Base-by-base conservation (phyloP, 108 stramenopile genomes). In the Nitzschia sp. region DNA sequence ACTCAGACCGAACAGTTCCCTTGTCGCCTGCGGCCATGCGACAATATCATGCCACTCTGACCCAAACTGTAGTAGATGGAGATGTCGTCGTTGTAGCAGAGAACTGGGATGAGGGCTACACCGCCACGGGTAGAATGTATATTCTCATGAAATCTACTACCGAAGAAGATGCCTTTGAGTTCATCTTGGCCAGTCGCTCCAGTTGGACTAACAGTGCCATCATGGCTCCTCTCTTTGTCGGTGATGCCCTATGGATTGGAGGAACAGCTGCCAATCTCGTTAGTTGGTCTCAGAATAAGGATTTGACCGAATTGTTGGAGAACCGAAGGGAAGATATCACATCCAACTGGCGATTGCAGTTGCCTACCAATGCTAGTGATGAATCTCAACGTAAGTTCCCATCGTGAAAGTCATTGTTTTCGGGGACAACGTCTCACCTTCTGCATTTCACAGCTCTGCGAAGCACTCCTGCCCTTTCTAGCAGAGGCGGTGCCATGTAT, bases 61-160 rank as follows among this genome's bases (percentile, higher is more conserved):
- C 6, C 10, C 9, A 34, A 17, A 11, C 17, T 2, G 34, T 44
- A 20, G 25, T 19, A 22, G 52, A 51, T 7, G 63, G 38, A 15
- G 79, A 80, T 53, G 22, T 56, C n/a, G 66, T 80, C 11, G 58
- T 48, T 25, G 65, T 71, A 37, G 74, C 75, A 14, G 74, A 80
- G 59, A 63, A 40, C 22, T 75, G 74, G 70, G 79, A 57, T 19
- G 38, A 67, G 7, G 79, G 79, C 48, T 72, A 53, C 51, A 40
- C 61, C 20, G 34, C 15, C 6, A 34, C 51, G 37, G 79, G 79
- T 41, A 64, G 66, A 67, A 10, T 80, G 7, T 80, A 70, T 42
- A 37, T 70, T 20, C 40, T 77, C 29, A 20, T 50, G 17, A 57
- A 37, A 46, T 67, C 73, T 7, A 15, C 59, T 11, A 59, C 52